Evolutionary conservation across 345 rosid species (phyloP).

Genomic region (Abelmoschus esculentus): DNA sequence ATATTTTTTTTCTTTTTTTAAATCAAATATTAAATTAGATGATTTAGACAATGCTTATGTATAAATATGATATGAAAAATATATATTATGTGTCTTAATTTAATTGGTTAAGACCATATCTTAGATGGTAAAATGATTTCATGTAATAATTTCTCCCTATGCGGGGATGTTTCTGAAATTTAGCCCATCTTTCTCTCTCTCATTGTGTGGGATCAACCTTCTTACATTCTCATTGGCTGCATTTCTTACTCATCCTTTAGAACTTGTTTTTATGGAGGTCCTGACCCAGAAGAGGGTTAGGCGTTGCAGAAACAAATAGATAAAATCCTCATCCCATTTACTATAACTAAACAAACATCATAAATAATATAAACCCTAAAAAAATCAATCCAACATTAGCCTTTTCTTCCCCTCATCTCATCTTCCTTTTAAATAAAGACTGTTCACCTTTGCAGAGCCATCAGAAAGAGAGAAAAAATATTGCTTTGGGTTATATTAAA

Average conservation of each 20-base stretch:
- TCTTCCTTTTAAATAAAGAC: neutral
- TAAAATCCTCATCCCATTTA: constrained; percentile 15
- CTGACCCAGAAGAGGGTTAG: constrained; percentile 29
- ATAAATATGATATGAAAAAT: too few species aligned
- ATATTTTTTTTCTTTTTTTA: too few species aligned
- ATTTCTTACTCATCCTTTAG: constrained; percentile 15
- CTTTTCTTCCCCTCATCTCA: neutral
- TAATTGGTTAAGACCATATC: too few species aligned
- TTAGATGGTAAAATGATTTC: too few species aligned
- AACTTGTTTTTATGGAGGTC: constrained; percentile 25
- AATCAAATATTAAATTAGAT: too few species aligned
- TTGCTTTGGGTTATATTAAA: neutral
- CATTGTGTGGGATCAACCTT: constrained; percentile 33
- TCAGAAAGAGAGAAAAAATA: neutral
- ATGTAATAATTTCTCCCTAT: neutral
- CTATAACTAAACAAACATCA: constrained; percentile 13
- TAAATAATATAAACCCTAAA: constrained; percentile 23
- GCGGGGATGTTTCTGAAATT: constrained; percentile 20
- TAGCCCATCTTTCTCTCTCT: constrained; percentile 27
- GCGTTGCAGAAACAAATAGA: constrained; percentile 8
- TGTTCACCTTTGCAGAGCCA: neutral
- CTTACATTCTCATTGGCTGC: constrained; percentile 28
- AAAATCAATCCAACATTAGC: neutral
- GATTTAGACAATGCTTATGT: too few species aligned
- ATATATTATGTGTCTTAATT: too few species aligned